phyloP scores from a whole-genome alignment of 352 stramenopile species.

The Globisporangium acanthophoron region DNA sequence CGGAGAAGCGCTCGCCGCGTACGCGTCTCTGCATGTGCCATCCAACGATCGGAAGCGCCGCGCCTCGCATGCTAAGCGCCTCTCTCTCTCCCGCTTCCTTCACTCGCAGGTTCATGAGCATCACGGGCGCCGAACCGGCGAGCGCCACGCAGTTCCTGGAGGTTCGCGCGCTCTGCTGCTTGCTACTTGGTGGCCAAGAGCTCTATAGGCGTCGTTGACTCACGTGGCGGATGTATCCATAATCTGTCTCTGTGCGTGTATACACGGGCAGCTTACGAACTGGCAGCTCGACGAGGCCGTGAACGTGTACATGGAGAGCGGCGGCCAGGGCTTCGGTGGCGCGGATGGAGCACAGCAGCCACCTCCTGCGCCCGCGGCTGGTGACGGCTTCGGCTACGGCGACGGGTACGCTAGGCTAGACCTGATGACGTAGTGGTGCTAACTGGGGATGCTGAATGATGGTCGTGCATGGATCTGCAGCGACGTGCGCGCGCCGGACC shows the following conservation, averaged over 20 bases:
- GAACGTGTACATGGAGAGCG: conserved; percentile 85
- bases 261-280: conserved; percentile 58
- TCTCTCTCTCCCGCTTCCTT: background rate
- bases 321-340: conserved; percentile 23
- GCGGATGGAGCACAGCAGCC: conserved; percentile 8
- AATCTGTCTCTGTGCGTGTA: conserved; percentile 2
- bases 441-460: background rate
- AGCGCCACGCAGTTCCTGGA: conserved; percentile 74
- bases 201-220: background rate
- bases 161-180: conserved; percentile 14
- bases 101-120: conserved; percentile 72
- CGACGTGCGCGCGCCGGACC: conserved; percentile 68
- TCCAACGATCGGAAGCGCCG: no score
- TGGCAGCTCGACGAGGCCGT: conserved; percentile 75
- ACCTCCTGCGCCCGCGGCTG: conserved; percentile 26
- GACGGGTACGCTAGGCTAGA: conserved; percentile 25
- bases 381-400: conserved; percentile 26
- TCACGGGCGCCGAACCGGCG: conserved; percentile 63
- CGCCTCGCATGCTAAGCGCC: background rate
- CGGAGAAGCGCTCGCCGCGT: conserved; percentile 42
- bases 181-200: background rate
- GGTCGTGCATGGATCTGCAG: conserved; percentile 21
- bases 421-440: background rate
- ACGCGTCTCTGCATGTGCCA: conserved; percentile 17
- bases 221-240: conserved; percentile 1